Conservation (phyloP, 2,329 filamentous ascomycete genomes). For the Clonostachys sp. region DNA sequence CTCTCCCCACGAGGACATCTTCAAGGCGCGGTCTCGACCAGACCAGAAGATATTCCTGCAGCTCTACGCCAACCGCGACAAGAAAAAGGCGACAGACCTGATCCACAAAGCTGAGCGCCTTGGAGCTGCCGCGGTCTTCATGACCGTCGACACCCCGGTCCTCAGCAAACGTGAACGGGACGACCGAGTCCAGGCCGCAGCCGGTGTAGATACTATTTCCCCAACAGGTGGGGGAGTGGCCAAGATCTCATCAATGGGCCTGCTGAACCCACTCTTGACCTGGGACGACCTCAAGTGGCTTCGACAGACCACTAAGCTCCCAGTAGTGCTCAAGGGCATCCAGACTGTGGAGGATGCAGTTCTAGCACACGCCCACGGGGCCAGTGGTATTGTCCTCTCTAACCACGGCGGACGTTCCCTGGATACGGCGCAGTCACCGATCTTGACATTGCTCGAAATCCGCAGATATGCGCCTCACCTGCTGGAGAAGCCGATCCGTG, state of each 20-base stretch:
- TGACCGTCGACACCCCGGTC: constrained; percentile 55
- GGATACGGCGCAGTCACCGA: constrained; percentile 17
- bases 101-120: constrained; percentile 38
- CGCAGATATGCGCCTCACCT: constrained; percentile 38
- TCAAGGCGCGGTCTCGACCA: constrained; percentile 10
- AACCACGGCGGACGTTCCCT: constrained; percentile 37
- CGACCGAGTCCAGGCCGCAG: constrained; percentile 42
- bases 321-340: constrained; percentile 30
- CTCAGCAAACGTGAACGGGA: constrained; percentile 48
- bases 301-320: constrained; percentile 21
- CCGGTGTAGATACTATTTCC: constrained; percentile 30
- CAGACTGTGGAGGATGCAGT: constrained; percentile 29
- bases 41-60: constrained; percentile 52
- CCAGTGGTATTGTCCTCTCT: constrained; percentile 28
- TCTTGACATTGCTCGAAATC: constrained; percentile 23
- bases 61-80: constrained; percentile 55
- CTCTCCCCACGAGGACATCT: constrained; percentile 52
- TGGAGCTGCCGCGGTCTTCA: constrained; percentile 63
- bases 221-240: constrained; percentile 26
- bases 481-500: constrained; percentile 8
- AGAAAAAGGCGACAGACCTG: constrained; percentile 28
- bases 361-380: constrained; percentile 18
- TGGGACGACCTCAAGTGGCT: constrained; percentile 25
- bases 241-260: constrained; percentile 45
- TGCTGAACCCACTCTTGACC: constrained; percentile 63